phyloP scores from a whole-genome alignment of 2,329 filamentous ascomycete species.

The Kalaharituber pfeilii region DNA sequence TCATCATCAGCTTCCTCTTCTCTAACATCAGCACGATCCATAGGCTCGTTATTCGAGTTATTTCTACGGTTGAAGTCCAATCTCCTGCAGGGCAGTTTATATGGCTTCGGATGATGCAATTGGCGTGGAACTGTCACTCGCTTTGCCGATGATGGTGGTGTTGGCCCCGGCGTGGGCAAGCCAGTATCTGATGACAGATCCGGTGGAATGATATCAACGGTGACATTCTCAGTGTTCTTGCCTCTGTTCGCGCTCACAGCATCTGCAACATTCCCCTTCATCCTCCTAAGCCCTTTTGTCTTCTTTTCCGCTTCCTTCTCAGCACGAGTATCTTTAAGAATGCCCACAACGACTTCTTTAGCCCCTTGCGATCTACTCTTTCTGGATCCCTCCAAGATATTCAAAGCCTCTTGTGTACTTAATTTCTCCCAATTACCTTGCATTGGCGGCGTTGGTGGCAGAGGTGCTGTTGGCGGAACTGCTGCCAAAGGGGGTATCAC shows the following conservation, averaged over 20 bases:
- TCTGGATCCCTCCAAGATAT: not conserved
- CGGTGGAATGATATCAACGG: not conserved
- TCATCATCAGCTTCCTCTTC: not conserved
- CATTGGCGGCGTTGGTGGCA: not conserved
- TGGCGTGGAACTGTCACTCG: not conserved
- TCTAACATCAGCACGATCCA: not conserved
- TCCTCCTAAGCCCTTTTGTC: not conserved
- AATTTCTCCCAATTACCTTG: not conserved
- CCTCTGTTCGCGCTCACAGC: not conserved
- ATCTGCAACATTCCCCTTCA: not conserved
- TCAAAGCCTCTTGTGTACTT: not conserved
- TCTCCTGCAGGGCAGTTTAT: not conserved
- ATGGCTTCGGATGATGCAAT: not conserved
- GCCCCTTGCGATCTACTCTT: not conserved
- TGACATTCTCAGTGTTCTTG: not conserved
- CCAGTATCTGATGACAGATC: not conserved
- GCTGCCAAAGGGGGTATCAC: not conserved
- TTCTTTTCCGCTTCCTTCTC: not conserved
- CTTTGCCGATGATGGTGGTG: not conserved
- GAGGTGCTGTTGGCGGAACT: not conserved
- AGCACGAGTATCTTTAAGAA: not conserved
- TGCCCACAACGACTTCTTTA: not conserved
- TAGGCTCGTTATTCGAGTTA: not conserved
- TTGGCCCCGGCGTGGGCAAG: not conserved
- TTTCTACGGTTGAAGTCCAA: not conserved